Conservation (phyloP, 2,329 filamentous ascomycete genomes). For the Cyanodermella asteris region DNA sequence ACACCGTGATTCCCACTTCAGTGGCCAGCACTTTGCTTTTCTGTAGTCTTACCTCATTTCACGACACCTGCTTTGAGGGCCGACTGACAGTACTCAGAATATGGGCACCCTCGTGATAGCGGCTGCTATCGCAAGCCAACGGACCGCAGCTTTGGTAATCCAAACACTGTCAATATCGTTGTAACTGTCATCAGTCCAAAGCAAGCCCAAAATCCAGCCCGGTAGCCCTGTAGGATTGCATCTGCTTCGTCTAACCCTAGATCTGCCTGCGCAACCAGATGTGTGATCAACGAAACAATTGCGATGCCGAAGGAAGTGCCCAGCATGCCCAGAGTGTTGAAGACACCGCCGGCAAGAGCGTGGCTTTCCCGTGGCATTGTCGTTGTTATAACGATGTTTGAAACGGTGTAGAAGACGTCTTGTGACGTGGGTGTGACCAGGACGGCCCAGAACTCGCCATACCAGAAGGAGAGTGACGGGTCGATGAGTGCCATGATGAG, state of each 20-base stretch:
- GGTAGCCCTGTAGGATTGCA: constrained; percentile 2
- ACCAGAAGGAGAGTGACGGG: constrained; percentile 27
- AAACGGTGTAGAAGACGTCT: constrained; percentile 17
- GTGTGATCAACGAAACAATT: constrained; percentile 1
- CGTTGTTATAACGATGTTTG: constrained; percentile 21
- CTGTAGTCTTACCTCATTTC: no score
- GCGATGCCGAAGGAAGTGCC: constrained; percentile 2
- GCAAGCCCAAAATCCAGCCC: constrained; percentile 2
- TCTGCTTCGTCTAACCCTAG: constrained; percentile 8
- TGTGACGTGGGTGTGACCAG: constrained; percentile 15
- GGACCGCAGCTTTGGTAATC: no score
- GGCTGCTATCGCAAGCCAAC: no score
- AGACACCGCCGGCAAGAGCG: constrained; percentile 2
- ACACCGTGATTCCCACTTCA: no score
- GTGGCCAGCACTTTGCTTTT: no score
- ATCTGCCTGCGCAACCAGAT: constrained; percentile 6
- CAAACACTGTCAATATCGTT: no score
- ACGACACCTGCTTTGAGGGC: no score
- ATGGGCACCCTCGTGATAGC: no score
- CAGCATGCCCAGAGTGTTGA: constrained; percentile 1
- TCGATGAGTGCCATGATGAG: constrained; percentile 26
- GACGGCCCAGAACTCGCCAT: constrained; percentile 21
- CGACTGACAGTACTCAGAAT: no score
- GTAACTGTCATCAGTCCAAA: no score
- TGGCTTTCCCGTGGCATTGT: constrained; percentile 20